Evolutionary conservation across 192 early-diverging fungal species (phyloP).

Genomic region (Endogone sp.): DNA sequence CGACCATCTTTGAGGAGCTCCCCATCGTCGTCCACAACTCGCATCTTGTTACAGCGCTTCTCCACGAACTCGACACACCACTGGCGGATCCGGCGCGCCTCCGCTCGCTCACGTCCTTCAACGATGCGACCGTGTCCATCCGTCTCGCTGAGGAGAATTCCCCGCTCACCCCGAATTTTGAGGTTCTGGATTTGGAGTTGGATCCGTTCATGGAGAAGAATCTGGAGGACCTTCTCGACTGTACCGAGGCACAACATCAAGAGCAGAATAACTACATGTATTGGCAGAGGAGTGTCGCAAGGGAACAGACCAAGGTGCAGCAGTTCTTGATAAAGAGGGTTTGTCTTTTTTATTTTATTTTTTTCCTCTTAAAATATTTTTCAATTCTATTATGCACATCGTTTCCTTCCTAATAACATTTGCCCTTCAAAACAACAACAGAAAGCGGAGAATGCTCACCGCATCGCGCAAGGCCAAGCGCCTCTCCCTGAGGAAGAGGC

Average conservation of each 20-base stretch:
- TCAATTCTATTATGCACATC: background rate
- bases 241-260: constrained; percentile 87
- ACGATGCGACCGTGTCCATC: constrained; percentile 19
- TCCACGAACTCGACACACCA: constrained; percentile 65
- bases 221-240: constrained; percentile 74
- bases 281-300: constrained; percentile 89
- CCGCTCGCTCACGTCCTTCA: constrained; percentile 59
- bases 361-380: no score
- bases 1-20: constrained; percentile 85
- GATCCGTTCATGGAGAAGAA: constrained; percentile 87
- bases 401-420: background rate
- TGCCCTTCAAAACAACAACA: constrained; percentile 25
- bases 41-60: constrained; percentile 70
- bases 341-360: constrained; percentile 17
- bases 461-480: constrained; percentile 58
- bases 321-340: constrained; percentile 55
- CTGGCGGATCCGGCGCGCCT: constrained; percentile 44
- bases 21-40: constrained; percentile 87
- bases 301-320: constrained; percentile 79
- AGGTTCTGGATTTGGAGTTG: constrained; percentile 74
- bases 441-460: constrained; percentile 72
- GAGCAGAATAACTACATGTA: constrained; percentile 90
- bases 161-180: constrained; percentile 56
- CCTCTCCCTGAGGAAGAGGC: constrained; percentile 81
- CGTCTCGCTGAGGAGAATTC: constrained; percentile 20